Evolutionary conservation across 306 rosid genomes (phyloP).

Genomic region (Medicago lupulina): DNA sequence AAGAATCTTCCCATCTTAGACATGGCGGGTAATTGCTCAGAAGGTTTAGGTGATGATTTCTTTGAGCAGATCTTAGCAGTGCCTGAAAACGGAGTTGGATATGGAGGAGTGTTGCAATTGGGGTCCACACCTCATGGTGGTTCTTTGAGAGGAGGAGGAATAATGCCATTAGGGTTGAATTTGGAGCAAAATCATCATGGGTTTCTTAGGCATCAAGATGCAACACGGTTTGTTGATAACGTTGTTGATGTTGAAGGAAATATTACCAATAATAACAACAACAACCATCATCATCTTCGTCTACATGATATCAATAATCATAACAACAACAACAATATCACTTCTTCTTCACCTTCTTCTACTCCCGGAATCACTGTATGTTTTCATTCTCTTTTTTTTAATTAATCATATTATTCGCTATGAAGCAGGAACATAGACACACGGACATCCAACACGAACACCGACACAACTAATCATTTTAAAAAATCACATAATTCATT

Average conservation of each 20-base stretch:
- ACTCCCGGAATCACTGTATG: constrained; percentile 60
- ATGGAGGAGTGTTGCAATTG: constrained; percentile 52
- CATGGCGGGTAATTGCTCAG: constrained; percentile 81
- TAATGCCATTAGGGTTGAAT: constrained; percentile 83
- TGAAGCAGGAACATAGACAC: too few relatives aligned
- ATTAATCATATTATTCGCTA: too few relatives aligned
- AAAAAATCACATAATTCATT: too few relatives aligned
- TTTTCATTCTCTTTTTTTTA: not conserved
- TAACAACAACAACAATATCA: constrained; percentile 26
- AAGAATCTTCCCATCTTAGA: not conserved
- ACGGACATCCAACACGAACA: too few relatives aligned
- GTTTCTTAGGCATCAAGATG: constrained; percentile 56
- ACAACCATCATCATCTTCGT: constrained; percentile 31
- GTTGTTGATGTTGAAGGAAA: constrained; percentile 47
- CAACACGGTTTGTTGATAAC: constrained; percentile 48
- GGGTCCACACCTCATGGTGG: constrained; percentile 46
- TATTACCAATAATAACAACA: constrained; percentile 2
- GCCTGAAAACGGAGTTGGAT: constrained; percentile 49
- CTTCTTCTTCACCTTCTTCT: constrained; percentile 51
- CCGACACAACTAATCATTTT: too few relatives aligned
- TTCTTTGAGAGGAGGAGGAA: not conserved
- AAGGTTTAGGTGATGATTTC: constrained; percentile 87
- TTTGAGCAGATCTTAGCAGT: constrained; percentile 86
- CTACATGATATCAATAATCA: constrained; percentile 36
- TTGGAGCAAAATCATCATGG: constrained; percentile 62